A percentile compares a stretch with the other conserved stretches of the same genome.
These are phyloP conservation scores for Russula sp. DNA, from an alignment of 768 basidiomycete species.

Conservation along the genomic window DNA sequence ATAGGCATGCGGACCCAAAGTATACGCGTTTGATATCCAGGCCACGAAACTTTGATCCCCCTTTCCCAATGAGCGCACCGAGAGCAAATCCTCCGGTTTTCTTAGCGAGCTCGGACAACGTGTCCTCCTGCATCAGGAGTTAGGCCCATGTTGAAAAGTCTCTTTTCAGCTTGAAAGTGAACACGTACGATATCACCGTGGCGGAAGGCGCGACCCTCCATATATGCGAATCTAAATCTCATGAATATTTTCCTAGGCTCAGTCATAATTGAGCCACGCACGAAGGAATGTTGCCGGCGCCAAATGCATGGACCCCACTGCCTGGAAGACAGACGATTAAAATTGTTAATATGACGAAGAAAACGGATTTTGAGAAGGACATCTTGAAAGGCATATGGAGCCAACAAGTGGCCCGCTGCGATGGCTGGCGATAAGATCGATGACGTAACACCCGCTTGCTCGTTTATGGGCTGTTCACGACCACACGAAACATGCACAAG, in stretches of 20 bases:
- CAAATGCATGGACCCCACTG: conserved; percentile 64
- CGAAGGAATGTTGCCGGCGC: conserved; percentile 78
- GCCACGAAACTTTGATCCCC: conserved; percentile 60
- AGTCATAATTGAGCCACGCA: not conserved
- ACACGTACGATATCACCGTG: conserved; percentile 75
- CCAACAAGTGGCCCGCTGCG: not conserved
- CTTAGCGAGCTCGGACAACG: conserved; percentile 53
- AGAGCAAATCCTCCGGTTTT: conserved; percentile 52
- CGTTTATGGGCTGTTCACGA: too few relatives aligned
- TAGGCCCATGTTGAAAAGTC: not conserved
- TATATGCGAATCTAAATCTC: conserved; percentile 58
- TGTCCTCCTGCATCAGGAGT: conserved; percentile 52
- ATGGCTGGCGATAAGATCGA: not conserved
- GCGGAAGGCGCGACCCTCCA: conserved; percentile 79
- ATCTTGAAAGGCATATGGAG: not conserved
- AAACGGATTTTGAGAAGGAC: conserved; percentile 11
- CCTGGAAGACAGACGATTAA: conserved; percentile 47
- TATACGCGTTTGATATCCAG: conserved; percentile 82
- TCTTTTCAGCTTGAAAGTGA: conserved; percentile 18
- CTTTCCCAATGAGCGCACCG: conserved; percentile 46
- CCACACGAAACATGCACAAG: too few relatives aligned
- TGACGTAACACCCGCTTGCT: not conserved
- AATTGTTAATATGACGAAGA: conserved; percentile 39
- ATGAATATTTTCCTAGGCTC: not conserved
- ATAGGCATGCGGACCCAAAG: conserved; percentile 50